These are phyloP conservation scores for Stentor coeruleus DNA, from an alignment of 73 alveolate species.

Conservation along the genomic window DNA sequence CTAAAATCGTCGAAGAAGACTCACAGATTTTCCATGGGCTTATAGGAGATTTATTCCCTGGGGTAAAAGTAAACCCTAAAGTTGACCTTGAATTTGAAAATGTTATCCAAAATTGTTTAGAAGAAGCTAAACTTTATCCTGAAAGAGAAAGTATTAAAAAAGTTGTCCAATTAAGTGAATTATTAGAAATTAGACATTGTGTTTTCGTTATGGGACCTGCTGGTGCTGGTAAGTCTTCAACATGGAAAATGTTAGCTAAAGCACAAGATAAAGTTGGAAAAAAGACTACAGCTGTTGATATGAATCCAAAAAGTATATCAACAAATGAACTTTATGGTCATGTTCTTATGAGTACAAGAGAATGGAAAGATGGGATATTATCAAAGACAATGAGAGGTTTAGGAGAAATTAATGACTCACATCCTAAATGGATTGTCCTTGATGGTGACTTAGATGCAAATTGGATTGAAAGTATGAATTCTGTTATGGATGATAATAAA, in stretches of 20 bases:
- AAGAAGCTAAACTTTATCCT: slow-evolving; percentile 80
- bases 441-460: slow-evolving; percentile 99
- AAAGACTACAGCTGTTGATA: slow-evolving; percentile 96
- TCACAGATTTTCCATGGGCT: slow-evolving; percentile 97
- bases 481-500: slow-evolving; percentile 99
- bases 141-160: slow-evolving; percentile 94
- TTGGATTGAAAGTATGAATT: slow-evolving; percentile 99
- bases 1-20: slow-evolving; percentile 99
- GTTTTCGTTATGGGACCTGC: slow-evolving; percentile 99
- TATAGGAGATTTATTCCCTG: slow-evolving; percentile 96
- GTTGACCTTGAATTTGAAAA: slow-evolving; percentile 94
- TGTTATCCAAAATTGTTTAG: slow-evolving; percentile 83
- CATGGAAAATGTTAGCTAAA: slow-evolving; percentile 99
- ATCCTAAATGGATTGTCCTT: slow-evolving; percentile 98
- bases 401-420: slow-evolving; percentile 90
- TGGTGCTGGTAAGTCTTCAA: slow-evolving; percentile 94
- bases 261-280: slow-evolving; percentile 94
- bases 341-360: slow-evolving; percentile 97
- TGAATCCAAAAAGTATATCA: slow-evolving; percentile 95
- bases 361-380: slow-evolving; percentile 99
- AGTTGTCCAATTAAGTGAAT: slow-evolving; percentile 92
- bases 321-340: slow-evolving; percentile 99
- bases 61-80: slow-evolving; percentile 94
- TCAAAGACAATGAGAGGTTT: slow-evolving; percentile 98
- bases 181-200: slow-evolving; percentile 98